These are phyloP conservation scores for Aspergillus jensenii DNA, from an alignment of 2,329 filamentous ascomycete genomes.

Conservation along the genomic window DNA sequence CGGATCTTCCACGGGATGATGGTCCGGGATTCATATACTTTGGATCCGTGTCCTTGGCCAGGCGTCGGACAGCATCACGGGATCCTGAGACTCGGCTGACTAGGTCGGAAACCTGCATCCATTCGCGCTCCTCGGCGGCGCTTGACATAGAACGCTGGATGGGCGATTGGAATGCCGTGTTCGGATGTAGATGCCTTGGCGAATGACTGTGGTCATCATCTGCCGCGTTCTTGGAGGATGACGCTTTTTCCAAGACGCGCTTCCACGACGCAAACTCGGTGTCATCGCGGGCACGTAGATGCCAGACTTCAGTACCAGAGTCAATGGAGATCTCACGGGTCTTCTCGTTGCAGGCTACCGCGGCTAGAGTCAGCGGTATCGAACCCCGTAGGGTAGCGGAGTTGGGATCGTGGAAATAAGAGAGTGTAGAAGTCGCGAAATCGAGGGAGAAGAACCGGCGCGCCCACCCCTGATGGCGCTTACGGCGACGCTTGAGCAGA, in stretches of 20 bases:
- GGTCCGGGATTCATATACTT: slow-evolving; percentile 49
- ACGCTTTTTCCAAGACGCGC: slow-evolving; percentile 78
- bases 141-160: slow-evolving; percentile 28
- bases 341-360: slow-evolving; percentile 84
- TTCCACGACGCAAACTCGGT: slow-evolving; percentile 90
- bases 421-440: slow-evolving; percentile 88
- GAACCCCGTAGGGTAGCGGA: slow-evolving; percentile 89
- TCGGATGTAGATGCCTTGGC: slow-evolving; percentile 25
- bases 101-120: slow-evolving; percentile 80
- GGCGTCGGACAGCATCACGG: slow-evolving; percentile 78
- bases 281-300: slow-evolving; percentile 76
- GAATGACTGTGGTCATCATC: slow-evolving; percentile 20
- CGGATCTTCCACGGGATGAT: slow-evolving; percentile 31
- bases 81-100: slow-evolving; percentile 85
- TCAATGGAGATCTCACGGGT: slow-evolving; percentile 93
- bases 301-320: slow-evolving; percentile 96
- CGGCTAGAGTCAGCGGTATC: slow-evolving; percentile 87
- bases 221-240: slow-evolving; percentile 61
- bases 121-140: slow-evolving; percentile 72
- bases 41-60: slow-evolving; percentile 80
- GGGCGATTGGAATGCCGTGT: slow-evolving; percentile 34
- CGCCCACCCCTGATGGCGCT: slow-evolving; percentile 91
- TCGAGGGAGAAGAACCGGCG: slow-evolving; percentile 94
- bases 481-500: slow-evolving; percentile 84
- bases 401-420: slow-evolving; percentile 93